Percentiles rank a stretch among this genome's conserved stretches.
These are phyloP conservation scores for Primulina eburnea DNA, from an alignment of 257 asterid species.

Conservation along the genomic window DNA sequence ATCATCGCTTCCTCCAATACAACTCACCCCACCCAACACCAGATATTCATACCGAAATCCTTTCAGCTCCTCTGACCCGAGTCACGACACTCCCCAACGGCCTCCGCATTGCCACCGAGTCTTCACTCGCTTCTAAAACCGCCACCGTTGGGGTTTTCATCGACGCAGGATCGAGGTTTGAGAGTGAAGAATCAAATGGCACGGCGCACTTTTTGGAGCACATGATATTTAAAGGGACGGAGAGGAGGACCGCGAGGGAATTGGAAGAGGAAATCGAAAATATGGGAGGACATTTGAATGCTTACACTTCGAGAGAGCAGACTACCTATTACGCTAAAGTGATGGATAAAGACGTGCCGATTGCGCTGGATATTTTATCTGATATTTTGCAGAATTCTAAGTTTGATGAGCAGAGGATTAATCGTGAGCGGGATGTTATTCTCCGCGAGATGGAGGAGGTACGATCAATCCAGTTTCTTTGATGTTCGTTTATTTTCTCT, in stretches of 20 bases:
- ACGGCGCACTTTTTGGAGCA: conserved; percentile 95
- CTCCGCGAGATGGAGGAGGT: conserved; percentile 99
- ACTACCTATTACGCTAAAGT: conserved; percentile 87
- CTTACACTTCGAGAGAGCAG: conserved; percentile 92
- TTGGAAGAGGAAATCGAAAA: conserved; percentile 98
- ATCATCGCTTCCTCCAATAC: conserved; percentile 62
- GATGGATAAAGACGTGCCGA: conserved; percentile 54
- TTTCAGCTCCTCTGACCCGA: conserved; percentile 65
- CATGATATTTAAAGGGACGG: conserved; percentile 96
- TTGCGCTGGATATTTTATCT: conserved; percentile 68
- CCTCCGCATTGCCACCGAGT: conserved; percentile 84
- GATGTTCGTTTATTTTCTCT: background rate
- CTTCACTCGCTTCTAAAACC: conserved; percentile 55
- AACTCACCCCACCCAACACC: conserved; percentile 61
- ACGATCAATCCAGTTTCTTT: conserved; percentile 5
- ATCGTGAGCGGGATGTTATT: conserved; percentile 82
- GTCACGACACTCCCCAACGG: conserved; percentile 89
- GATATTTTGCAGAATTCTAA: conserved; percentile 87
- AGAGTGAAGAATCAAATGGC: conserved; percentile 73
- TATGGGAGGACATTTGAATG: conserved; percentile 96
- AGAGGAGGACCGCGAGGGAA: conserved; percentile 54
- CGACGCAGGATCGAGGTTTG: conserved; percentile 95
- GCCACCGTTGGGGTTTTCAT: conserved; percentile 93
- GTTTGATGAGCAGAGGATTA: conserved; percentile 60
- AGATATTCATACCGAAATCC: conserved; percentile 61